Percentiles rank a stretch among this genome's conserved stretches.
These are phyloP conservation scores for Rhizoclosmatium globosum DNA, from an alignment of 192 early-diverging fungal genomes.

Conservation along the genomic window DNA sequence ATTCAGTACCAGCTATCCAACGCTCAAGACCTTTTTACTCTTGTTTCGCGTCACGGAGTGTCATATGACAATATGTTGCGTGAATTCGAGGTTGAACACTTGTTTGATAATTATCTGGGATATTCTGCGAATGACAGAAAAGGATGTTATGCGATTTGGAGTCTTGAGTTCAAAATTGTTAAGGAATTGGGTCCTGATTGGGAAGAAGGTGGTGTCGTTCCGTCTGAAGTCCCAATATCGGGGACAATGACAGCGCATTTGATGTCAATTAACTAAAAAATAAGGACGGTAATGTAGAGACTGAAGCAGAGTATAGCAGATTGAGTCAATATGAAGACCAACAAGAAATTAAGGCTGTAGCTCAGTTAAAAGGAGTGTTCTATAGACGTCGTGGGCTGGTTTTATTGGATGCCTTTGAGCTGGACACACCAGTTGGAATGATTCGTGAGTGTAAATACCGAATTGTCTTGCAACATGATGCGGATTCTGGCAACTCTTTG, in stretches of 20 bases:
- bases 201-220: not conserved
- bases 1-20: slow-evolving; percentile 38
- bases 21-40: slow-evolving; percentile 33
- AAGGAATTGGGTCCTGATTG: not conserved
- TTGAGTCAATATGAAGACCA: slow-evolving; percentile 1
- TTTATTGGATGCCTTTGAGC: slow-evolving; percentile 28
- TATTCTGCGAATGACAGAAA: slow-evolving; percentile 27
- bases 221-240: not conserved
- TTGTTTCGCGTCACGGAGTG: slow-evolving; percentile 13
- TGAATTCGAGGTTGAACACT: not conserved
- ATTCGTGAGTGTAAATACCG: slow-evolving; percentile 37
- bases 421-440: slow-evolving; percentile 2
- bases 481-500: not conserved
- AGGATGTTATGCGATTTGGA: slow-evolving; percentile 35
- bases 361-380: slow-evolving; percentile 21
- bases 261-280: not conserved
- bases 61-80: not conserved
- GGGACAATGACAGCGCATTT: slow-evolving; percentile 17
- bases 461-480: slow-evolving; percentile 6
- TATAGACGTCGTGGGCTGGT: slow-evolving; percentile 16
- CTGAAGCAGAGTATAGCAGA: not conserved
- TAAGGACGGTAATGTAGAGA: not conserved
- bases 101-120: slow-evolving; percentile 20
- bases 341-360: slow-evolving; percentile 8
- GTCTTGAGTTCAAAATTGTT: slow-evolving; percentile 24